Percentiles rank a stretch among this genome's conserved stretches.
These are phyloP conservation scores for Pleodorina starrii DNA, from an alignment of 139 green algal genomes.

Conservation along the genomic window DNA sequence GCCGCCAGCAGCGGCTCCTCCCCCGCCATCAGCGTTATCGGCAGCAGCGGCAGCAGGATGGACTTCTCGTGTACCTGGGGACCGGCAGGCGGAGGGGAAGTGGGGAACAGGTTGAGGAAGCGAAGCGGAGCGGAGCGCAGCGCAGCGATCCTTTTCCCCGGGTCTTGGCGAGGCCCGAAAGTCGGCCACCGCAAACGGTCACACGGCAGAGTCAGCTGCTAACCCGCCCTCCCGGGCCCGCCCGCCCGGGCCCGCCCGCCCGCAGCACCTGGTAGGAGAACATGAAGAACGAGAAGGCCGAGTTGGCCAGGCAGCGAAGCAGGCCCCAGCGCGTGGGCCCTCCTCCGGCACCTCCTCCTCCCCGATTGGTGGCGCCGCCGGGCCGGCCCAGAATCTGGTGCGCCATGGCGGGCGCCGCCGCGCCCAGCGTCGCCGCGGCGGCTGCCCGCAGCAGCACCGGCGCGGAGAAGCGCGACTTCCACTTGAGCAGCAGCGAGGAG, in stretches of 20 bases:
- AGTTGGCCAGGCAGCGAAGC: conserved; percentile 88
- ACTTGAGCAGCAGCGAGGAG: conserved; percentile 89
- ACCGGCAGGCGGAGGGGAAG: not conserved
- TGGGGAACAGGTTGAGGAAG: not conserved
- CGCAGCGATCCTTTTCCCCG: too few relatives aligned
- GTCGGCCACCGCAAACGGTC: too few relatives aligned
- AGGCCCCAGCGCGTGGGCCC: conserved; percentile 76
- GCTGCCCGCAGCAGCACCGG: conserved; percentile 5
- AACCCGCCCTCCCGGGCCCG: too few relatives aligned
- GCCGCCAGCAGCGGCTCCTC: conserved; percentile 58
- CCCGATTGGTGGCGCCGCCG: not conserved
- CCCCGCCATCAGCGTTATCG: conserved; percentile 78
- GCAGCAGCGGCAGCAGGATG: conserved; percentile 93
- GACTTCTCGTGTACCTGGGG: conserved; percentile 98
- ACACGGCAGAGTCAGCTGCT: too few relatives aligned
- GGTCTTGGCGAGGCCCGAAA: too few relatives aligned
- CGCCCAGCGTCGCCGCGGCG: conserved; percentile 74
- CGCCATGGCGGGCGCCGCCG: conserved; percentile 73
- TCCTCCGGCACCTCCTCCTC: not conserved
- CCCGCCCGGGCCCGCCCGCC: too few relatives aligned
- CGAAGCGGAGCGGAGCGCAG: too few relatives aligned
- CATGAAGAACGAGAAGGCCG: conserved; percentile 93
- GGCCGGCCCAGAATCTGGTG: conserved; percentile 66
- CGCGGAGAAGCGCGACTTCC: conserved; percentile 67
- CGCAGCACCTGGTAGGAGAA: conserved; percentile 95